These are phyloP conservation scores for Zymoseptoria tritici DNA, from an alignment of 2,329 filamentous ascomycete species.

Conservation along the genomic window DNA sequence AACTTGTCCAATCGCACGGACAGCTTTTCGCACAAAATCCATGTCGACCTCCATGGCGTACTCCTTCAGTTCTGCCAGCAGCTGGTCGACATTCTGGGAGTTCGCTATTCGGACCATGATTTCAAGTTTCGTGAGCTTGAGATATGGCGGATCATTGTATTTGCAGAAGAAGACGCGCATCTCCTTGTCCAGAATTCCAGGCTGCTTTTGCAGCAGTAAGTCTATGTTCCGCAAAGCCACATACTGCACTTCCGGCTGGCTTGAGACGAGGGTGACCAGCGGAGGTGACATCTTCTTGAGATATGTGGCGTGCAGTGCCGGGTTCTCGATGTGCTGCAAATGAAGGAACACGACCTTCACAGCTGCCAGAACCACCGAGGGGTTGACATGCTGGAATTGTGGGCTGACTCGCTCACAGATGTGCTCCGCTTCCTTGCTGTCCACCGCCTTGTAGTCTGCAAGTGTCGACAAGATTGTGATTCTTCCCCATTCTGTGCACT, in stretches of 20 bases:
- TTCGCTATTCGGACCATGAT: slow-evolving; percentile 99
- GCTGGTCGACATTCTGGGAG: slow-evolving; percentile 89
- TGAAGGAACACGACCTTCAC: slow-evolving; percentile 97
- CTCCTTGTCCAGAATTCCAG: slow-evolving; percentile 94
- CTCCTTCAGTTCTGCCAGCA: slow-evolving; percentile 90
- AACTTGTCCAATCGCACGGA: slow-evolving; percentile 94
- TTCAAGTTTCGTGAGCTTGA: slow-evolving; percentile 95
- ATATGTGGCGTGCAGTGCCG: slow-evolving; percentile 74
- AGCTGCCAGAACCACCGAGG: slow-evolving; percentile 91
- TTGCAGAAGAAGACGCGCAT: slow-evolving; percentile 99
- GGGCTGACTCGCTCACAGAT: slow-evolving; percentile 94
- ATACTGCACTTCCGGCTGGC: slow-evolving; percentile 94
- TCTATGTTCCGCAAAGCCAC: slow-evolving; percentile 95
- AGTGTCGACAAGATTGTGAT: slow-evolving; percentile 88
- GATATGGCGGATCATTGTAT: slow-evolving; percentile 96
- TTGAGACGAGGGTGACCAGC: slow-evolving; percentile 89
- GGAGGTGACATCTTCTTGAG: slow-evolving; percentile 98
- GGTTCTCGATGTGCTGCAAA: slow-evolving; percentile 69
- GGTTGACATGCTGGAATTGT: slow-evolving; percentile 97
- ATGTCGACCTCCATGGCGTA: slow-evolving; percentile 98
- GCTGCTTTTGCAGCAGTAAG: slow-evolving; percentile 87
- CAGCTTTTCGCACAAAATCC: slow-evolving; percentile 91
- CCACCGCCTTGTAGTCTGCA: slow-evolving; percentile 77
- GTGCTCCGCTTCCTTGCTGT: slow-evolving; percentile 93
- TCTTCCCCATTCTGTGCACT: slow-evolving; percentile 97